phyloP scores from a whole-genome alignment of 495 filamentous ascomycete species.

The Neurospora sp. region DNA sequence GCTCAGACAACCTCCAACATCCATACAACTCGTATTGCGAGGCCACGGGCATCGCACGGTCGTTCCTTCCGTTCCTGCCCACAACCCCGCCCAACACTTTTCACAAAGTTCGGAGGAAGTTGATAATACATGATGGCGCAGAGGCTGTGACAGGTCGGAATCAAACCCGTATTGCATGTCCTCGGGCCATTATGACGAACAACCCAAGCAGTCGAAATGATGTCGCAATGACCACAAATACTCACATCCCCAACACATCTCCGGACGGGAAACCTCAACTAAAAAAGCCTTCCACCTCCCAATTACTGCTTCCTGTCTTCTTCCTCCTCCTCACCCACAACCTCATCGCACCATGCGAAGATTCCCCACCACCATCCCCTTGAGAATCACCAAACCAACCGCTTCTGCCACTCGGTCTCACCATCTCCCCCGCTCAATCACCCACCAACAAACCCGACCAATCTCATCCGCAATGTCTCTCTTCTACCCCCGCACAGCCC shows the following conservation, averaged over 20 bases:
- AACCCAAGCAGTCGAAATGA: background rate
- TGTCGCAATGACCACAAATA: background rate
- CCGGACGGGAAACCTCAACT: no score
- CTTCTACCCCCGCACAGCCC: conserved; percentile 10
- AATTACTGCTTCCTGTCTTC: background rate
- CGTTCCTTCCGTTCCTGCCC: background rate
- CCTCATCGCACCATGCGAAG: background rate
- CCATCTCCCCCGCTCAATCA: background rate
- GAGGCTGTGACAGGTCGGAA: background rate
- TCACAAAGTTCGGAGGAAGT: background rate
- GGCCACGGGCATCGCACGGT: background rate
- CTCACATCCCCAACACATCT: background rate
- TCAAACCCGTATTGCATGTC: background rate
- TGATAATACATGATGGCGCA: background rate
- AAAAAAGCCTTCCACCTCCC: background rate
- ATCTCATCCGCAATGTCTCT: conserved; percentile 14
- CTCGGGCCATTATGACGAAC: background rate
- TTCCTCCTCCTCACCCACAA: background rate
- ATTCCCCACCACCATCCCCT: background rate
- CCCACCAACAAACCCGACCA: background rate
- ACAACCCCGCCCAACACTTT: background rate
- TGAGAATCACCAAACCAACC: background rate
- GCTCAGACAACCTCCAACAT: no score
- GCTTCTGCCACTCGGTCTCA: background rate
- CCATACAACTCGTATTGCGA: no score